phyloP scores from a whole-genome alignment of 2,329 filamentous ascomycete species.

The Phoma sp. region DNA sequence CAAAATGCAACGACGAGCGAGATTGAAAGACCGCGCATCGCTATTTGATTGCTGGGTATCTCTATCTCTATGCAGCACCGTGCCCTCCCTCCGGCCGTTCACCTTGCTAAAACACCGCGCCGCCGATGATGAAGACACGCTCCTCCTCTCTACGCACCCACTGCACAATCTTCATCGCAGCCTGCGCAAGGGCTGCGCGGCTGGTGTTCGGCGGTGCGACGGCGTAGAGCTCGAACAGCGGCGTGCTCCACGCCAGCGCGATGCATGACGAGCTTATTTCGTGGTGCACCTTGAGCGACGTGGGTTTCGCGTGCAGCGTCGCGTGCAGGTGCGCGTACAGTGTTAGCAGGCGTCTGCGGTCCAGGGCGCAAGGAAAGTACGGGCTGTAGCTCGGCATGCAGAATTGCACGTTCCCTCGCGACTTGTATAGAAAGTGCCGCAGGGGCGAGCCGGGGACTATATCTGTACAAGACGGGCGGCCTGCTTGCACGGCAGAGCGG shows the following conservation, averaged over 20 bases:
- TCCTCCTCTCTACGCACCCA: slow-evolving; percentile 95
- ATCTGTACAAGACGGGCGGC: slow-evolving; percentile 74
- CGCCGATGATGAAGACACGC: slow-evolving; percentile 93
- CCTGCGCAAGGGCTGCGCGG: slow-evolving; percentile 74
- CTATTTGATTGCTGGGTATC: background rate
- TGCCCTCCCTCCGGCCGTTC: too few relatives aligned
- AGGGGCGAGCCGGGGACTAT: slow-evolving; percentile 81
- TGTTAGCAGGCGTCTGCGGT: slow-evolving; percentile 70
- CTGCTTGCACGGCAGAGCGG: slow-evolving; percentile 70
- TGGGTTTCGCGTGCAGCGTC: slow-evolving; percentile 81
- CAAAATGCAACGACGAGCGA: too few relatives aligned
- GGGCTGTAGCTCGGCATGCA: slow-evolving; percentile 83
- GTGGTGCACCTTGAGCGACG: slow-evolving; percentile 86
- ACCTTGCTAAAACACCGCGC: slow-evolving; percentile 70
- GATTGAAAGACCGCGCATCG: background rate
- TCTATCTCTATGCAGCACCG: background rate
- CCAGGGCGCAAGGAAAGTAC: slow-evolving; percentile 66
- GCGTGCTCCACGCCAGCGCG: slow-evolving; percentile 88
- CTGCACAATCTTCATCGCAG: slow-evolving; percentile 85
- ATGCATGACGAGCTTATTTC: slow-evolving; percentile 73
- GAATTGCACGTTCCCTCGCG: slow-evolving; percentile 92
- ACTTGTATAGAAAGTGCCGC: slow-evolving; percentile 96
- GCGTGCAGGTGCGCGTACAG: slow-evolving; percentile 87
- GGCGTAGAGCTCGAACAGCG: slow-evolving; percentile 91
- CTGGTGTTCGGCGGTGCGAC: slow-evolving; percentile 77